Evolutionary conservation across 129 eudicot genomes (phyloP).

Genomic region (Artemisia argyi): DNA sequence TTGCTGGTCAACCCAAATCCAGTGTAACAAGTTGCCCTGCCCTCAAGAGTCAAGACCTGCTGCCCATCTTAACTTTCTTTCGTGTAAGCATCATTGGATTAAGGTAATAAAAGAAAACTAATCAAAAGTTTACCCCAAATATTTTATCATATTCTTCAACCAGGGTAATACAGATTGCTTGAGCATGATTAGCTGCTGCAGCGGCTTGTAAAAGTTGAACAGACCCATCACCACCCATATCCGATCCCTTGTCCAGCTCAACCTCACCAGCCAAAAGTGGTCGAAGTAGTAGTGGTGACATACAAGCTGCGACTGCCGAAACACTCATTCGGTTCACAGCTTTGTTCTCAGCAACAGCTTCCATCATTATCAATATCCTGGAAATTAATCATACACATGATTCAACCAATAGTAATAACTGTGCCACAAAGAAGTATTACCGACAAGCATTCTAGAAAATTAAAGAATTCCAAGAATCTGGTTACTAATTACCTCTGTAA

Average conservation of each 20-base stretch:
- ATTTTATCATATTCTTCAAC: conserved; percentile 89
- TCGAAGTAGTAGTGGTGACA: conserved; percentile 95
- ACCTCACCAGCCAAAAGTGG: conserved; percentile 97
- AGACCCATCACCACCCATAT: conserved; percentile 82
- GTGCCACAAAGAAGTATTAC: not conserved
- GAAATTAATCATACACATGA: conserved; percentile 13
- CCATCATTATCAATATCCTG: conserved; percentile 94
- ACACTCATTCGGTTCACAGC: conserved; percentile 80
- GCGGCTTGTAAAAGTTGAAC: conserved; percentile 96
- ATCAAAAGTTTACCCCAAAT: conserved; percentile 67
- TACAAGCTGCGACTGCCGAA: conserved; percentile 98
- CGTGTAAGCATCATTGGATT: not conserved
- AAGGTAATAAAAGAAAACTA: too few species aligned
- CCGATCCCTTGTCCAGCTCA: conserved; percentile 71
- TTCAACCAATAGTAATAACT: not conserved
- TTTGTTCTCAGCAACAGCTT: conserved; percentile 72
- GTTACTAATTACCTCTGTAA: conserved; percentile 64
- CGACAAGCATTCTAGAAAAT: too few species aligned
- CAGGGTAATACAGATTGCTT: conserved; percentile 74
- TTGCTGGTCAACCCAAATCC: not conserved
- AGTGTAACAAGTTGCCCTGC: too few species aligned
- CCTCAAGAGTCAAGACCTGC: not conserved
- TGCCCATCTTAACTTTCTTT: not conserved
- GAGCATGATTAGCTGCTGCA: conserved; percentile 99
- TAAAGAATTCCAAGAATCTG: not conserved